These are phyloP conservation scores for Clitoria ternatea DNA, from an alignment of 306 rosid species.

Conservation along the genomic window DNA sequence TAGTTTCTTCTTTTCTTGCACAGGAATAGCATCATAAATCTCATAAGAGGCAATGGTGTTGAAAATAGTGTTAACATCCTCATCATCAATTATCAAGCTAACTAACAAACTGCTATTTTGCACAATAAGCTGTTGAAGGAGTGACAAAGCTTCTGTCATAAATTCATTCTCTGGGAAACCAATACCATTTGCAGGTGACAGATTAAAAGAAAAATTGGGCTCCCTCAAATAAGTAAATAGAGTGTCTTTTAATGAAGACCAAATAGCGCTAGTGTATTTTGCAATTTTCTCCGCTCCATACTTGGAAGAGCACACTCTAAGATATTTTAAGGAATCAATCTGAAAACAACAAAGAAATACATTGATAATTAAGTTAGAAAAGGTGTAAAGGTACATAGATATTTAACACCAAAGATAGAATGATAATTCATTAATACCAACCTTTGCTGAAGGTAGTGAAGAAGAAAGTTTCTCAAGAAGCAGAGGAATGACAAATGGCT, in stretches of 20 bases:
- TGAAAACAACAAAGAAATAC: constrained; percentile 31
- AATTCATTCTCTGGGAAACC: constrained; percentile 60
- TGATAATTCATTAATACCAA: constrained; percentile 35
- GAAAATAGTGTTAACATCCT: constrained; percentile 56
- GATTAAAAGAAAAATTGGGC: constrained; percentile 39
- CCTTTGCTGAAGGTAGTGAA: constrained; percentile 74
- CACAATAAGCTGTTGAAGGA: constrained; percentile 63
- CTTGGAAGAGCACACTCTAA: constrained; percentile 50
- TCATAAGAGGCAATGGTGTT: constrained; percentile 45
- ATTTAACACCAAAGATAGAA: constrained; percentile 8
- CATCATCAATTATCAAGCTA: constrained; percentile 62
- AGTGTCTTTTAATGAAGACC: constrained; percentile 66
- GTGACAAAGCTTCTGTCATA: constrained; percentile 58
- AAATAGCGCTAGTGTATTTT: constrained; percentile 62
- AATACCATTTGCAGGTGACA: constrained; percentile 49
- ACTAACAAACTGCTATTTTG: constrained; percentile 53
- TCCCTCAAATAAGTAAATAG: constrained; percentile 52
- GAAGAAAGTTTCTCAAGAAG: constrained; percentile 94
- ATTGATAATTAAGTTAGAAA: neutral
- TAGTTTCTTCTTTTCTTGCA: constrained; percentile 60
- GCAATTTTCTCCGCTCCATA: constrained; percentile 83
- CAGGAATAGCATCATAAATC: constrained; percentile 46
- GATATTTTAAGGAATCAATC: constrained; percentile 94
- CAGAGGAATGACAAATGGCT: constrained; percentile 83
- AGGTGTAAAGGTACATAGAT: neutral